These are phyloP conservation scores for Zancudomyces culisetae DNA, from an alignment of 371 early-diverging fungal genomes.

Conservation along the genomic window DNA sequence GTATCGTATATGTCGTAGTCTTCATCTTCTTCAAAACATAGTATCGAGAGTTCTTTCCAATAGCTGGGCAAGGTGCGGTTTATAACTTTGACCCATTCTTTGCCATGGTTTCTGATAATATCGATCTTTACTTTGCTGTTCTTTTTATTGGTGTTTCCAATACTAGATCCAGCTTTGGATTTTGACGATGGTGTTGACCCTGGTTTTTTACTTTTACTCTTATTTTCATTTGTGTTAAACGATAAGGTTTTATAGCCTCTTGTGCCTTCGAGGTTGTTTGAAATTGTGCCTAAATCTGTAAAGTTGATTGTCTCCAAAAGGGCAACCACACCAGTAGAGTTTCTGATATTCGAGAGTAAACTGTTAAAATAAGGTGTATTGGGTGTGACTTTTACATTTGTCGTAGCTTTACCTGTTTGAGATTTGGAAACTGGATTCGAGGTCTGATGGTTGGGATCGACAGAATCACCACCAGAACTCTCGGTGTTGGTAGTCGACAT, in stretches of 20 bases:
- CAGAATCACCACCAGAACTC: too few relatives aligned
- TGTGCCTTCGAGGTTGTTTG: too few relatives aligned
- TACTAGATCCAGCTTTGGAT: background rate
- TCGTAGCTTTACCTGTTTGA: too few relatives aligned
- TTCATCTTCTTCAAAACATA: background rate
- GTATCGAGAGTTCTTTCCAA: conserved; percentile 1
- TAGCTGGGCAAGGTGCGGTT: background rate
- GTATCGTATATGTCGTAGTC: background rate
- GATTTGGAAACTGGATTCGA: too few relatives aligned
- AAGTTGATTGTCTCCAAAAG: background rate
- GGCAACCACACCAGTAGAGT: background rate
- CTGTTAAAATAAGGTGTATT: background rate
- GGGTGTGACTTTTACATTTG: too few relatives aligned
- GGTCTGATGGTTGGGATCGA: too few relatives aligned
- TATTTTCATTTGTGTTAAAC: too few relatives aligned
- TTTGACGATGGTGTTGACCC: too few relatives aligned
- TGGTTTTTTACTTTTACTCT: too few relatives aligned
- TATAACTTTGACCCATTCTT: conserved; percentile 1
- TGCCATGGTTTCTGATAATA: background rate
- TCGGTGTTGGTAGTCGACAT: too few relatives aligned
- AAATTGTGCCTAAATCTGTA: too few relatives aligned
- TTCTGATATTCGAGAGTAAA: background rate
- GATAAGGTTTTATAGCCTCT: too few relatives aligned
- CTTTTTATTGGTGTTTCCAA: background rate
- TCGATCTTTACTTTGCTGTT: background rate